Conservation (phyloP, 441 rosid genomes). For the Pelargonium fulgidum region DNA sequence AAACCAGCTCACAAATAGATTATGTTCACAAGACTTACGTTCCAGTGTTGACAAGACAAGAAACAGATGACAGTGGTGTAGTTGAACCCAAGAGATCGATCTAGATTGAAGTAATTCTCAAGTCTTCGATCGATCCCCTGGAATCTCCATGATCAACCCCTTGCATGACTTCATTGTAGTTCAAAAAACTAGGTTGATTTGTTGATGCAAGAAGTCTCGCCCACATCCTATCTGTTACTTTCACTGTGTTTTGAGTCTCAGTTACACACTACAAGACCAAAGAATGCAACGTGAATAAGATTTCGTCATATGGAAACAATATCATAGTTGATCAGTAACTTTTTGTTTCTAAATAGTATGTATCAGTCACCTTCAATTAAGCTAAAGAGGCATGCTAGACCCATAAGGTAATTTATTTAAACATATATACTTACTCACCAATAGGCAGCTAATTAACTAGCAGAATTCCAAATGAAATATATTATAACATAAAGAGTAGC, state of each 20-base stretch:
- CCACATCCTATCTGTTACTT: conserved; percentile 69
- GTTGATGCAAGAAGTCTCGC: conserved; percentile 81
- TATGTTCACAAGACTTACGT: background rate
- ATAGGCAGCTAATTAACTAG: too few relatives aligned
- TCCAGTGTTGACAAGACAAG: too few relatives aligned
- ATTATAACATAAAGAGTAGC: too few relatives aligned
- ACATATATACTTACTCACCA: too few relatives aligned
- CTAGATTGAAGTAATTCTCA: background rate
- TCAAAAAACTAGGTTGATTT: conserved; percentile 65
- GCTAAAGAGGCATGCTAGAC: too few relatives aligned
- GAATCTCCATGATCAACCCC: conserved; percentile 32
- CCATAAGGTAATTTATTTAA: too few relatives aligned
- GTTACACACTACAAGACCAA: conserved; percentile 50
- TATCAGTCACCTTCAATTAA: background rate
- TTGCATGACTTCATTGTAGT: conserved; percentile 28
- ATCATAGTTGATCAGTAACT: background rate
- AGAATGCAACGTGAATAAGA: conserved; percentile 17
- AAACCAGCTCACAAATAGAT: background rate
- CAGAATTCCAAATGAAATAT: too few relatives aligned
- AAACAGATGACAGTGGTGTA: too few relatives aligned
- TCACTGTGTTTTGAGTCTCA: conserved; percentile 51
- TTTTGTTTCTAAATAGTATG: background rate
- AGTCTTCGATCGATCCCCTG: conserved; percentile 31
- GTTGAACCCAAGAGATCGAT: background rate
- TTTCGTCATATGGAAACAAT: conserved; percentile 2